Base-by-base conservation (phyloP, 2,329 filamentous ascomycete genomes). In the Hansfordia pulvinata region DNA sequence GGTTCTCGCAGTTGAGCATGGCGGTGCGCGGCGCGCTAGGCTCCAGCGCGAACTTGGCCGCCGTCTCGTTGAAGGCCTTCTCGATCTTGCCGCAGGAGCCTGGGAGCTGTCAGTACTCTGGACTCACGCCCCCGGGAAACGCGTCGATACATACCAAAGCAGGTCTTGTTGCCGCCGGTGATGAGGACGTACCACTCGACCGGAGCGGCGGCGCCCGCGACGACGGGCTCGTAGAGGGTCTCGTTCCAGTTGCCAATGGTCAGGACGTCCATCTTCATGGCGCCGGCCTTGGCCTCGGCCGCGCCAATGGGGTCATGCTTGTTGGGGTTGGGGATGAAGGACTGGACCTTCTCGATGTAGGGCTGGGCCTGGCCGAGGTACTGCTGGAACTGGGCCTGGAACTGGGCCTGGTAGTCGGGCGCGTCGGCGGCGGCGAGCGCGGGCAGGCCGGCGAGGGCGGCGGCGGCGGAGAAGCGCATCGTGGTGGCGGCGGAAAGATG, bases 161-260 rank as follows among this genome's bases (percentile, higher is more conserved):
- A 88, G 17, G 80, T 84, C 58, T 74, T 77, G 62, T 86, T 85
- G 39, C 77, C 63, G 30, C 81, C 81, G 8, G 74, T 80, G 38
- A 83, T 56, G 38, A 80, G 63, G 34, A 88, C 58, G 62, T 79
- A 75, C 77, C 77, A 85, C 53, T 84, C 76, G 52, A 78, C 76
- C 5, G 79, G 76, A 6, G 55, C 63, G 8, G 68, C 66, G 34
- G 67, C 64, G 16, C 53, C 68, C 7, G 69, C 52, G 33, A 69
- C 58, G 31, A 78, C 69, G 17, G 71, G 67, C 26, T 58, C 58
- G 44, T 69, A 74, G 33, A 88, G 58, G 3, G 73, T 69, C 15
- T 76, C 54, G 49, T 75, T 69, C 77, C 79, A 83, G 62, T 76
- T 78, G 36, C 73, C 58, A 30, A 83, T 58, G 5, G 71, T 76